These are phyloP conservation scores for Phytopythium vexans DNA, from an alignment of 352 stramenopile genomes.

Conservation along the genomic window DNA sequence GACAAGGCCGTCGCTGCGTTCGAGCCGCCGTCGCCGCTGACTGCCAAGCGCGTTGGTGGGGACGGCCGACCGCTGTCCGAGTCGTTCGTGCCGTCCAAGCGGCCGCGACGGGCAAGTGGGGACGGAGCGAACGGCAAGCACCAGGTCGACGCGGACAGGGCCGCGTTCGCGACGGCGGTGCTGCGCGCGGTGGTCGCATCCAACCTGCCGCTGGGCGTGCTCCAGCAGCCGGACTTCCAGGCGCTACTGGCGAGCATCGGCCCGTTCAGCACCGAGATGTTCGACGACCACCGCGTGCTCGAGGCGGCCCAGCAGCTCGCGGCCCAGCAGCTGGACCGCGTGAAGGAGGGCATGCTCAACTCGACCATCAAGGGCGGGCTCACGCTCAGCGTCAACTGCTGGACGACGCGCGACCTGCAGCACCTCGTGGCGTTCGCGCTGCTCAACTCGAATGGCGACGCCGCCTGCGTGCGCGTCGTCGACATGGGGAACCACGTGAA, in stretches of 20 bases:
- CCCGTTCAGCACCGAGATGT: conserved; percentile 5
- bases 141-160: neutral
- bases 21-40: too few species aligned
- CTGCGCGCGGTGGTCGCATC: conserved; percentile 33
- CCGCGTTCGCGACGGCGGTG: conserved; percentile 5
- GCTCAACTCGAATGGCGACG: conserved; percentile 76
- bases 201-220: conserved; percentile 30
- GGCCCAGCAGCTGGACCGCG: conserved; percentile 53
- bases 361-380: conserved; percentile 74
- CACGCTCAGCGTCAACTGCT: conserved; percentile 71
- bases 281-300: conserved; percentile 14
- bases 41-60: too few species aligned
- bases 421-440: conserved; percentile 73
- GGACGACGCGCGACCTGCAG: conserved; percentile 59
- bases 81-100: too few species aligned
- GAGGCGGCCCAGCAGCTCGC: conserved; percentile 38
- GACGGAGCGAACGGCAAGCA: neutral
- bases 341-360: conserved; percentile 83
- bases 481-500: conserved; percentile 36
- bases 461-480: conserved; percentile 56
- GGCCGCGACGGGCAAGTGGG: neutral
- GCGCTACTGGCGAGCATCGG: conserved; percentile 29
- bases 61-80: too few species aligned
- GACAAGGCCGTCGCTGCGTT: too few species aligned
- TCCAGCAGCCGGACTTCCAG: conserved; percentile 43